phyloP scores from a whole-genome alignment of 768 basidiomycete genomes.

The Sarcodon aspratus region DNA sequence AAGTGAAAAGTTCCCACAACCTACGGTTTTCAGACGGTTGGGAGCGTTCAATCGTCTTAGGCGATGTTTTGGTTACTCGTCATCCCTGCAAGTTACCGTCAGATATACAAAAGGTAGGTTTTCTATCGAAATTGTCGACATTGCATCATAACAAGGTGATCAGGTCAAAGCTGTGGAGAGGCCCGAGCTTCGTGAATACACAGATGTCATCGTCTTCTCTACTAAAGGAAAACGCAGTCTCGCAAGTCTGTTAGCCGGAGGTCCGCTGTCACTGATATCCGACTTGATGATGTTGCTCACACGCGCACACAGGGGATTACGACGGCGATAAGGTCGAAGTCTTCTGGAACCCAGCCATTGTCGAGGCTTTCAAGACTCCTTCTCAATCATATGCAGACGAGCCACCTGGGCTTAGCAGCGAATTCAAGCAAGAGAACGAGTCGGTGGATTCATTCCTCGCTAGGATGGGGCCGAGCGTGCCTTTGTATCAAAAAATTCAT shows the following conservation, averaged over 20 bases:
- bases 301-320: slow-evolving; percentile 40
- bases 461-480: slow-evolving; percentile 12
- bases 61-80: slow-evolving; percentile 50
- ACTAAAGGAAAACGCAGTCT: slow-evolving; percentile 29
- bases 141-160: neutral
- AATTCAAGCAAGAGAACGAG: slow-evolving; percentile 32
- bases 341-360: slow-evolving; percentile 48
- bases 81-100: slow-evolving; percentile 65
- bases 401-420: slow-evolving; percentile 27
- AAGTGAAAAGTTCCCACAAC: slow-evolving; percentile 35
- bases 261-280: slow-evolving; percentile 19
- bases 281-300: neutral
- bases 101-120: slow-evolving; percentile 48
- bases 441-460: slow-evolving; percentile 31
- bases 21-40: slow-evolving; percentile 35
- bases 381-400: slow-evolving; percentile 29
- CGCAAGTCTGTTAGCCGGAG: slow-evolving; percentile 54
- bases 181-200: slow-evolving; percentile 32
- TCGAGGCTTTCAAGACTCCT: slow-evolving; percentile 43
- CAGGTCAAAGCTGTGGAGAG: slow-evolving; percentile 49
- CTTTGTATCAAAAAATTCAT: slow-evolving; percentile 15
- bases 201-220: slow-evolving; percentile 42
- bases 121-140: neutral
- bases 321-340: slow-evolving; percentile 55
- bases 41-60: slow-evolving; percentile 24